A percentile compares a stretch with the other conserved stretches of the same genome.
Conservation (phyloP, 805 yeast species). For the Ogataea sp. region DNA sequence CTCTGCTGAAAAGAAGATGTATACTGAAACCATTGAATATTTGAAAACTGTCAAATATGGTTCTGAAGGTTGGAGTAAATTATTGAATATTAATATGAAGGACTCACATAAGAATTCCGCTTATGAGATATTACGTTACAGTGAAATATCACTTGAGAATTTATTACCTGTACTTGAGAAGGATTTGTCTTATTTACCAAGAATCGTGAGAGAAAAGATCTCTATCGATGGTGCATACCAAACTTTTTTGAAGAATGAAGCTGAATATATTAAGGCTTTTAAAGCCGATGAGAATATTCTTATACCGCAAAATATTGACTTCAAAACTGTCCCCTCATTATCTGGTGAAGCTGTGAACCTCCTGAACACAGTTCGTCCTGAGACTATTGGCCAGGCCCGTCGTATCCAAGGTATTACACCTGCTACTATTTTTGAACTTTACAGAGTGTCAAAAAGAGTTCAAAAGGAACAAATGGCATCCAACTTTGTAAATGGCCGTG, state of each 20-base stretch:
- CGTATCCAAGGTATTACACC: slow-evolving; percentile 94
- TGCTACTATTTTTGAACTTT: slow-evolving; percentile 78
- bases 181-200: slow-evolving; percentile 22
- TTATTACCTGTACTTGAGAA: slow-evolving; percentile 29
- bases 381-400: slow-evolving; percentile 91
- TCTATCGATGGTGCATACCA: slow-evolving; percentile 77
- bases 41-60: slow-evolving; percentile 40
- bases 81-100: slow-evolving; percentile 30
- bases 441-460: slow-evolving; percentile 37
- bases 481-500: not conserved
- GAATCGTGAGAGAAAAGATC: slow-evolving; percentile 49
- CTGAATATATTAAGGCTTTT: slow-evolving; percentile 64
- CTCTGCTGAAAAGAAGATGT: slow-evolving; percentile 32
- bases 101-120: slow-evolving; percentile 52
- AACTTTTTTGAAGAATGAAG: slow-evolving; percentile 71
- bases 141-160: slow-evolving; percentile 26
- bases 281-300: slow-evolving; percentile 71
- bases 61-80: slow-evolving; percentile 56
- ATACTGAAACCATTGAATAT: slow-evolving; percentile 35
- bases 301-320: slow-evolving; percentile 59
- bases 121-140: slow-evolving; percentile 61
- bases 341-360: slow-evolving; percentile 67
- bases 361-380: slow-evolving; percentile 71
- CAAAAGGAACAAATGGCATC: slow-evolving; percentile 12
- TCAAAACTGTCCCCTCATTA: slow-evolving; percentile 49